Evolutionary conservation across 2,329 filamentous ascomycete genomes (phyloP).

Genomic region (Chaetomiaceae sp.): DNA sequence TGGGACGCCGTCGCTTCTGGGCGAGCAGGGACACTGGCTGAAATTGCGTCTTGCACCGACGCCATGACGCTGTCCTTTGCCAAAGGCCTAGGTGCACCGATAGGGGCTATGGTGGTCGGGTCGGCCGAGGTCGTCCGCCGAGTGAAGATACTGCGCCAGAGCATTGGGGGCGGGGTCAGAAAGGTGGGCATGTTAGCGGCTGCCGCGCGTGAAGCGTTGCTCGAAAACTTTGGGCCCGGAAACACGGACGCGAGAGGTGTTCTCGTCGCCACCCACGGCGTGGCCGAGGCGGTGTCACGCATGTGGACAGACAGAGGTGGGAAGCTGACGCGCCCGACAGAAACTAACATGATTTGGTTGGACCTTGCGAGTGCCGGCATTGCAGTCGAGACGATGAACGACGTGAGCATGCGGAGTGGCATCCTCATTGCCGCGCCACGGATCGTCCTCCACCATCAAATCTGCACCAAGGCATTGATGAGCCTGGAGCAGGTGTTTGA

Average conservation of each 20-base stretch:
- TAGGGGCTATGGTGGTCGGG: not conserved
- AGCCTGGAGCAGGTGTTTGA: slow-evolving; percentile 1
- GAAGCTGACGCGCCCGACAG: not conserved
- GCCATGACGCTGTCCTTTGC: not conserved
- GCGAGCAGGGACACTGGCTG: not conserved
- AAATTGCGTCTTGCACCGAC: not conserved
- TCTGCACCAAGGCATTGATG: not conserved
- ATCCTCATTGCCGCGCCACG: not conserved
- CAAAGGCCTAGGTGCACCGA: not conserved
- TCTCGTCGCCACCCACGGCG: not conserved
- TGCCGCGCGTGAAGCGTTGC: not conserved
- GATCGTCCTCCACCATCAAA: not conserved
- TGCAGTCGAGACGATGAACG: not conserved
- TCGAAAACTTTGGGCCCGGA: not conserved
- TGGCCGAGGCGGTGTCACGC: not conserved
- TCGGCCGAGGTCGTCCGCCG: not conserved
- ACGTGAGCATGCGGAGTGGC: not conserved
- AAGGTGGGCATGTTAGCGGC: not conserved
- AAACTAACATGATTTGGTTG: not conserved
- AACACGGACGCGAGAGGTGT: not conserved
- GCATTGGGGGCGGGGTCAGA: not conserved
- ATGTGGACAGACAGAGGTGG: not conserved
- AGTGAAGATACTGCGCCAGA: not conserved
- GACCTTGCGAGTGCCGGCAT: not conserved
- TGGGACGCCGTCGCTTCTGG: not conserved